Evolutionary conservation across 2,329 filamentous ascomycete genomes (phyloP).

Genomic region (Aspergillus sp.): DNA sequence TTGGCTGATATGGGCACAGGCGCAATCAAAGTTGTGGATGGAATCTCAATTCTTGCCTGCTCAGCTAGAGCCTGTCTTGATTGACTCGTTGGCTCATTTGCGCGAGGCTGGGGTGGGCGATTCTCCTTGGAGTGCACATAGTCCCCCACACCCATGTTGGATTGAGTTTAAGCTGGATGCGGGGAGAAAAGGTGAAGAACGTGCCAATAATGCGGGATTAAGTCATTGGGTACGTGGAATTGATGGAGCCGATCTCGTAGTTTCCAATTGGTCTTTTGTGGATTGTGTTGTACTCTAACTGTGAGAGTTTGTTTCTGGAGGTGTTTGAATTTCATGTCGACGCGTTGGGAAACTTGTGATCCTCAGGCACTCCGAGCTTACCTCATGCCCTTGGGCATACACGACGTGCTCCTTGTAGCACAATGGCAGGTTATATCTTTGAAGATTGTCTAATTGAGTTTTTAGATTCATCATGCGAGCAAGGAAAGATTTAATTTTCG

Average conservation of each 20-base stretch:
- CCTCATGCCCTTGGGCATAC: conserved; percentile 5
- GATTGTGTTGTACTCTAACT: background rate
- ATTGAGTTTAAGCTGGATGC: conserved; percentile 1
- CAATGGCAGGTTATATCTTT: background rate
- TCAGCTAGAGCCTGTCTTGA: conserved; percentile 40
- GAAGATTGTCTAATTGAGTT: background rate
- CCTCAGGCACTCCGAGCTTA: conserved; percentile 30
- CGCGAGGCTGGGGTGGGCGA: conserved; percentile 33
- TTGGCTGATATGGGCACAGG: conserved; percentile 23
- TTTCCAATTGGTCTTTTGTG: conserved; percentile 4
- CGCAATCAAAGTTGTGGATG: conserved; percentile 32
- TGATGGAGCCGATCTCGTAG: background rate
- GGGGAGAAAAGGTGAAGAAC: conserved; percentile 1
- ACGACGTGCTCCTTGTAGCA: background rate
- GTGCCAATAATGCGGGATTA: background rate
- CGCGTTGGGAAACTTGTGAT: conserved; percentile 14
- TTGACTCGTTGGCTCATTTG: conserved; percentile 29
- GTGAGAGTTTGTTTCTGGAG: conserved; percentile 1
- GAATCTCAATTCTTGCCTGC: conserved; percentile 40
- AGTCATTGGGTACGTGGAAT: background rate
- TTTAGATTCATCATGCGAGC: background rate
- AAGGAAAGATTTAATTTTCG: background rate
- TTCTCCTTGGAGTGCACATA: conserved; percentile 47
- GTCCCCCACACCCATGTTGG: conserved; percentile 47
- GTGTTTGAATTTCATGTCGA: conserved; percentile 17